Evolutionary conservation across 2,329 filamentous ascomycete species (phyloP).

Genomic region (Calcarisporium arbuscula): DNA sequence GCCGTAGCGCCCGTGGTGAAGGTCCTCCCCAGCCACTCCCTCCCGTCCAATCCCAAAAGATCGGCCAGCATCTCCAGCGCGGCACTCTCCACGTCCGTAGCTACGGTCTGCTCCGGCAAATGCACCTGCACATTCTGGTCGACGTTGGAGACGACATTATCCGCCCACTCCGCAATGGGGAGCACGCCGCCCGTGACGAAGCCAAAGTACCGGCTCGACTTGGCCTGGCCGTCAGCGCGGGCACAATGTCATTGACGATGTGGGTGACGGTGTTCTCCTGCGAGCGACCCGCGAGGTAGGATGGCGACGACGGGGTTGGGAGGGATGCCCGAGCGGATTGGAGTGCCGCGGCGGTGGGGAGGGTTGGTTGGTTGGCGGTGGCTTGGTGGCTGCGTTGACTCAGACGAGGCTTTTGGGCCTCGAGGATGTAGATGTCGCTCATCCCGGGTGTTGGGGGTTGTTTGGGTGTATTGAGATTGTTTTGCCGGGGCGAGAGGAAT

Average conservation of each 20-base stretch:
- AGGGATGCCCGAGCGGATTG: slow-evolving; percentile 33
- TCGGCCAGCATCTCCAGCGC: slow-evolving; percentile 64
- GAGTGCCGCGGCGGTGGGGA: slow-evolving; percentile 31
- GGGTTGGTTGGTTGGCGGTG: slow-evolving; percentile 23
- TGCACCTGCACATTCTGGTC: slow-evolving; percentile 87
- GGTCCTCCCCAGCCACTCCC: slow-evolving; percentile 49
- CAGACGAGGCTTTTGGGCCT: slow-evolving; percentile 18
- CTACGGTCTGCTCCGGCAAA: slow-evolving; percentile 66
- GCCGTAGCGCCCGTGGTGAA: slow-evolving; percentile 61
- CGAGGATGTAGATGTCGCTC: slow-evolving; percentile 18
- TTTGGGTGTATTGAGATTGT: too few relatives aligned
- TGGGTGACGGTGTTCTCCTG: slow-evolving; percentile 30
- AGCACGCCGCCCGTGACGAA: slow-evolving; percentile 82
- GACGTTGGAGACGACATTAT: slow-evolving; percentile 72
- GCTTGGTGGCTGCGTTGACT: slow-evolving; percentile 14
- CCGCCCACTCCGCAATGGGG: slow-evolving; percentile 73
- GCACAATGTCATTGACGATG: slow-evolving; percentile 39
- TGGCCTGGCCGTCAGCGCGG: slow-evolving; percentile 58
- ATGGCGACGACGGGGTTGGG: slow-evolving; percentile 20
- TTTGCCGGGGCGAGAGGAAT: too few relatives aligned
- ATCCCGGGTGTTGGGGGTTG: too few relatives aligned
- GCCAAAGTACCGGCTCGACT: slow-evolving; percentile 69
- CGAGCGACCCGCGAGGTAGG: slow-evolving; percentile 24
- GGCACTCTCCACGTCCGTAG: slow-evolving; percentile 69
- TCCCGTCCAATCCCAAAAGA: slow-evolving; percentile 49